Base-by-base conservation (phyloP, 805 yeast species). In the Schwanniomyces yamadae region DNA sequence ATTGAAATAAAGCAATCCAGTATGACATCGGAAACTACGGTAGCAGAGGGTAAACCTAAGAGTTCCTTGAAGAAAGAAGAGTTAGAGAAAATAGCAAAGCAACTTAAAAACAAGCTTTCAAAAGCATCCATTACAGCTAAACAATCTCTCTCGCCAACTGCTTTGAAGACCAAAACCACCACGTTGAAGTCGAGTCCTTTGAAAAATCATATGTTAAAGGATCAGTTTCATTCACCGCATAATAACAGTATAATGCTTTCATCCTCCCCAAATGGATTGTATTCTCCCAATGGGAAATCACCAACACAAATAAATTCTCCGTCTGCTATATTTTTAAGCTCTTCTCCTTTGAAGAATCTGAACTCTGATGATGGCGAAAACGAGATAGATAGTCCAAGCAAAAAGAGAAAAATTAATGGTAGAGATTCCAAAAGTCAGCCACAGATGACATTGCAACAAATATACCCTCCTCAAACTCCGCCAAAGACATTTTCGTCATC, bases 71-170 rank as follows among this genome's bases (percentile, higher is more conserved):
- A 59, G 40, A 68, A 68, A 45, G 74, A 66, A 38, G 74, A 68
- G 40, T 51, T 68, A 40, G 74, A 68, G 46, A 59, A 63, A 34
- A 68, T 68, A 18, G 74, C 74, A 40, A 57, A 58, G 35, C 66
- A 66, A 48, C 55, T 68, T 42, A 68, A 67, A 48, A 58, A 54
- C 38, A 66, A 66, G 44, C 53, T 68, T 18, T 61, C 69, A 21
- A 59, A 57, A 43, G 74, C 74, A 9, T 62, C 71, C n/a, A 63
- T 66, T 23, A 57, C 74, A 11, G 74, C 74, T 22, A 68, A 65
- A 41, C 69, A 52, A 34, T 48, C 57, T 19, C 33, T 48, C 20
- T 49, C 55, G 6, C 57, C 61, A 2, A 40, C 41, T 1, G 15
- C 31, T 2, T 25, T 31, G 4, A 31, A 22, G 26, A 39, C 32